phyloP scores from a whole-genome alignment of 83 land plant species.

The Diphasiastrum complanatum region DNA sequence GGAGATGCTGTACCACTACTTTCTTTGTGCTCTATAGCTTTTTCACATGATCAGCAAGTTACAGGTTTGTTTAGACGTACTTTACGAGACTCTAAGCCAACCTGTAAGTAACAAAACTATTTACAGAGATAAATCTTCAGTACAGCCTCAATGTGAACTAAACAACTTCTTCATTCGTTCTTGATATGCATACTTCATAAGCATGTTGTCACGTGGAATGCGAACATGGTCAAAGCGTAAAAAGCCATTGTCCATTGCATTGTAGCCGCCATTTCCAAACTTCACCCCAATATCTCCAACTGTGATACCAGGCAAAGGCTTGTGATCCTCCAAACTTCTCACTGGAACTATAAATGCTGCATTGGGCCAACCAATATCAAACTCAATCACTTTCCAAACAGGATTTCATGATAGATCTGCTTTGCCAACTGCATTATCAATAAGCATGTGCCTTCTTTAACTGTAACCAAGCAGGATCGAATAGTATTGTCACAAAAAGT shows the following conservation, averaged over 20 bases:
- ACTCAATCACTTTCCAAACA: neutral
- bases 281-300: constrained; percentile 96
- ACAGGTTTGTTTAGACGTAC: no score
- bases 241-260: constrained; percentile 96
- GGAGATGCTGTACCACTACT: neutral
- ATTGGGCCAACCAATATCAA: constrained; percentile 3
- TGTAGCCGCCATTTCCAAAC: constrained; percentile 97
- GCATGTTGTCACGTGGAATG: constrained; percentile 90
- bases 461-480: no score
- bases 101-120: neutral
- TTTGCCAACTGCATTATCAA: no score
- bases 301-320: constrained; percentile 82
- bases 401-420: neutral
- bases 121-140: neutral
- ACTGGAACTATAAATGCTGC: constrained; percentile 92
- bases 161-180: neutral
- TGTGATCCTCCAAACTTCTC: constrained; percentile 91
- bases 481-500: no score
- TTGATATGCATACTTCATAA: constrained; percentile 62
- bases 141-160: neutral
- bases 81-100: no score
- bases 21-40: neutral
- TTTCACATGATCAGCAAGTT: no score
- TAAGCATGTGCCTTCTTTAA: no score
- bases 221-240: constrained; percentile 85